Base-by-base conservation (phyloP, 768 basidiomycete genomes). In the Coprinopsis strossmayeri region DNA sequence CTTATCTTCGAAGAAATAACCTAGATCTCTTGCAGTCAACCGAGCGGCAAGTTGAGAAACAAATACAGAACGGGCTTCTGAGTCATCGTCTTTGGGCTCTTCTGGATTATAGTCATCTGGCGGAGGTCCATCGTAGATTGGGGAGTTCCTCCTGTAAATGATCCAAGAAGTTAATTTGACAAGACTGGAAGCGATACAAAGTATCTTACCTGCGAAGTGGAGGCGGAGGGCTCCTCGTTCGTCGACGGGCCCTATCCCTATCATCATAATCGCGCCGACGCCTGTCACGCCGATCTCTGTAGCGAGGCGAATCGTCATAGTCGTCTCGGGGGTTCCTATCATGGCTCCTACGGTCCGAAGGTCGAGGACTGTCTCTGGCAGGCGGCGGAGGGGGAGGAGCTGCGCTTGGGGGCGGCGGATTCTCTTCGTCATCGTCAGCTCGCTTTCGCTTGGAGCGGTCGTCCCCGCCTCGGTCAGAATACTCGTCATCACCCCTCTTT, bases 1-100 rank as follows among this genome's bases (percentile, higher is more conserved):
- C 64, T 94, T 91, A 63, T 95, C 89, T 73, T 98, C 95, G 62
- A 99, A 98, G 74, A 99, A 99, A 70, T 93, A 90, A 56, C 94
- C 94, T 69, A 99, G 74, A 72, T 99, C 96, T 64, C 92, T 83
- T 59, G 94, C 92, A 51, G 94, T 97, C 64, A 98, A 81, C 61
- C 92, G 86, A 53, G 93, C 92, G 59, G 96, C 91, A 64, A 99
- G 84, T 71, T 98, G 96, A 59, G 94, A 95, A 63, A 96, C 92
- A 70, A 98, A 98, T 57, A 97, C 91, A 59, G 96, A 97, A 67
- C 96, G 87, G 61, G 91, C 87, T 81, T 98, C 96, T 48, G 91
- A 93, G 62, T 98, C 95, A 63, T 97, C 92, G 66, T 93, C 91
- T 59, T 86, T 87, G 5, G 87, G 85, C 55, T 97, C 92, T 57